phyloP scores from a whole-genome alignment of 768 basidiomycete genomes.

The Naganishia onofrii region DNA sequence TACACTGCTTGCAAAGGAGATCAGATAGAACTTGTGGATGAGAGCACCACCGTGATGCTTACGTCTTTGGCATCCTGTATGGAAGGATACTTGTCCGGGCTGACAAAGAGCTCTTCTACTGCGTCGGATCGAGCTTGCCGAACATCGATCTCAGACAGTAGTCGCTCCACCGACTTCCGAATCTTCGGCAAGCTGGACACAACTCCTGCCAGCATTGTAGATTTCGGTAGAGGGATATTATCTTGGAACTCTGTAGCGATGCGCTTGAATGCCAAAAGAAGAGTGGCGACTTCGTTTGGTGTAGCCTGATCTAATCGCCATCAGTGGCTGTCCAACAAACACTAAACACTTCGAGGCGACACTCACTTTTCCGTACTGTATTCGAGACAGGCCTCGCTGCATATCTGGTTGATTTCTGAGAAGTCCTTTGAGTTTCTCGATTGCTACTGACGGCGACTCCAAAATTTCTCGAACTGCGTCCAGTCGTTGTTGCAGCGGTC shows the following conservation, averaged over 20 bases:
- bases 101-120: constrained; percentile 69
- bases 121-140: constrained; percentile 65
- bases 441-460: constrained; percentile 60
- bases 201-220: constrained; percentile 68
- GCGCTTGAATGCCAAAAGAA: constrained; percentile 73
- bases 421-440: constrained; percentile 67
- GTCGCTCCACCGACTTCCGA: constrained; percentile 58
- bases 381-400: constrained; percentile 75
- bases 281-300: constrained; percentile 71
- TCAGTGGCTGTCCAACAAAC: too few relatives aligned
- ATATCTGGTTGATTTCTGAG: constrained; percentile 74
- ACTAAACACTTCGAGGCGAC: background rate
- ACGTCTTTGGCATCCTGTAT: constrained; percentile 66
- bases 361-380: constrained; percentile 83
- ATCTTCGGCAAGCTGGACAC: constrained; percentile 68
- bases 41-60: constrained; percentile 37
- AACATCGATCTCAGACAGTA: constrained; percentile 62
- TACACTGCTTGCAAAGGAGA: constrained; percentile 56
- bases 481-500: constrained; percentile 69
- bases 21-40: background rate
- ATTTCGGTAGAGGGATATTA: constrained; percentile 62
- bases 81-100: constrained; percentile 58
- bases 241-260: constrained; percentile 66
- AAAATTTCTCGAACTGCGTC: constrained; percentile 82
- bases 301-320: constrained; percentile 57